phyloP scores from a whole-genome alignment of 2,329 filamentous ascomycete genomes.

The Zarea fungicola region DNA sequence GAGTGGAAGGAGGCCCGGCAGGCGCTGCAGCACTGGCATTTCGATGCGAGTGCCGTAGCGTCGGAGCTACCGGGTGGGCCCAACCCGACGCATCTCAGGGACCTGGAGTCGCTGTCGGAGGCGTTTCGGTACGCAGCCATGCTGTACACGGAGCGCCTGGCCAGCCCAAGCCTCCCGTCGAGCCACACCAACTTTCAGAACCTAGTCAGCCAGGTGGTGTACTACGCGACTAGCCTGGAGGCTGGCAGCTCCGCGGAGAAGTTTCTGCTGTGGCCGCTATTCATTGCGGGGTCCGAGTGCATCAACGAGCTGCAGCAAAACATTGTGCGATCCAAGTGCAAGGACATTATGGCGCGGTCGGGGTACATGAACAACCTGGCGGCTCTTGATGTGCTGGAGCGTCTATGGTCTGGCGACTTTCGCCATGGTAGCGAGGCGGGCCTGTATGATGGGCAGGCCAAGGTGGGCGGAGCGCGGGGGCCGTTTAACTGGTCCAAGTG shows the following conservation, averaged over 20 bases:
- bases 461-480: slow-evolving; percentile 37
- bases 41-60: slow-evolving; percentile 51
- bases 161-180: slow-evolving; percentile 67
- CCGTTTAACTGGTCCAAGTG: slow-evolving; percentile 55
- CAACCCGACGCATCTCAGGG: slow-evolving; percentile 59
- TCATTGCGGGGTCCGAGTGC: slow-evolving; percentile 85
- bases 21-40: slow-evolving; percentile 76
- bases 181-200: slow-evolving; percentile 74
- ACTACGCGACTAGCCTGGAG: slow-evolving; percentile 75
- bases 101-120: slow-evolving; percentile 78
- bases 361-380: slow-evolving; percentile 93
- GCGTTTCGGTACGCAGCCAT: slow-evolving; percentile 86
- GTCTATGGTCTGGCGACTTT: slow-evolving; percentile 64
- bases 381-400: slow-evolving; percentile 78
- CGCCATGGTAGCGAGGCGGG: slow-evolving; percentile 30
- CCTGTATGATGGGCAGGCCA: slow-evolving; percentile 23
- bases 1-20: slow-evolving; percentile 80
- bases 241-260: slow-evolving; percentile 71
- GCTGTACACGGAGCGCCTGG: slow-evolving; percentile 84
- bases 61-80: slow-evolving; percentile 45
- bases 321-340: slow-evolving; percentile 73
- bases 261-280: slow-evolving; percentile 89
- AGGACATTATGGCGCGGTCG: slow-evolving; percentile 80
- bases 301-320: slow-evolving; percentile 74
- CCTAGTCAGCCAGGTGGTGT: slow-evolving; percentile 75